Evolutionary conservation across 2,329 filamentous ascomycete genomes (phyloP), one percentile per base, ranked within the genome.

Genomic region (Rutstroemia sp.): DNA sequence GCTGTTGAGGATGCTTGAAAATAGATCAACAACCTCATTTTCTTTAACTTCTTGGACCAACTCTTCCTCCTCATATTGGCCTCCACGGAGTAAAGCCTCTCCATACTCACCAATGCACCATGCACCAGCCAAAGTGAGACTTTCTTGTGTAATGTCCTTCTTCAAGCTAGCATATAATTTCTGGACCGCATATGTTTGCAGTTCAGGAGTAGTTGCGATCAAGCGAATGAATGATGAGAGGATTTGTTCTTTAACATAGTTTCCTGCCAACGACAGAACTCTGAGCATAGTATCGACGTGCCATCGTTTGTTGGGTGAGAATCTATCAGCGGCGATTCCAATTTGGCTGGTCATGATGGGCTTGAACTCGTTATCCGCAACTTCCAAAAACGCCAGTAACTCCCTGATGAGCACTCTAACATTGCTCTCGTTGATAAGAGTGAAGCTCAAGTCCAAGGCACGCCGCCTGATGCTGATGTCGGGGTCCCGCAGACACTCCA

Each of bases 21-120:
- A 95, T n/a, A 99, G 76, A 69, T 97, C 94, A 38, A 97, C 82
- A 59, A 99, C 80, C 68, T 99, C 94, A 65, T 83, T 86, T 72
- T 97, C 90, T 69, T 87, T 89, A 59, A 99, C 87, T 66, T 80
- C 78, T 59, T 79, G 75, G 12, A 95, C 90, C 30, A 95, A 77
- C 67, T 96, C 92, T 71, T 95, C 91, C 69, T 96, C 92, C 71
- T 97, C 92, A 64, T 95, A 96, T 66, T 94, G 88, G 1, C 92
- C 92, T 38, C 92, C 92, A 59, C 83, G 83, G 38, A 99, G 78
- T n/a, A 99, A 78, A 19, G 88, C 83, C 71, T 99, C 94, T 12
- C 90, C 92, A 68, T 92, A 99, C 74, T 99, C 94, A 68, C 95
- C 94, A 70, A 99, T 96, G 54, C 94, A 95, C 94, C 94, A 99